phyloP scores from a whole-genome alignment of 306 rosid species.

The Quercus variabilis region DNA sequence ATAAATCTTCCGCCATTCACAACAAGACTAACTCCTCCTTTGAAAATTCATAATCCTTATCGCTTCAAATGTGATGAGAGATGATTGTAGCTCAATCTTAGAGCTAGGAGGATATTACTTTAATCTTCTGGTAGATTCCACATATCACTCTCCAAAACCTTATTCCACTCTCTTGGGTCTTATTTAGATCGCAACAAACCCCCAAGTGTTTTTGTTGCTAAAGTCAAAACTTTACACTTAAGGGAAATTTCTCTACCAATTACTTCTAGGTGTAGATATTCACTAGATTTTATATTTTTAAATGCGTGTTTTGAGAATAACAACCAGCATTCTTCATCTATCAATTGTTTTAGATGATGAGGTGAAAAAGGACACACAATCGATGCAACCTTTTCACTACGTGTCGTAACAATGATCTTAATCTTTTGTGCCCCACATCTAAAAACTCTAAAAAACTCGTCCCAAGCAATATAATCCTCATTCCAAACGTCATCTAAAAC shows the following conservation, averaged over 20 bases:
- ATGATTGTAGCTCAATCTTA: conserved; percentile 10
- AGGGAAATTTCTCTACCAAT: conserved; percentile 8
- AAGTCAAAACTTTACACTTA: conserved; percentile 11
- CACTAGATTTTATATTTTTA: neutral
- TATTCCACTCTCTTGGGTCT: neutral
- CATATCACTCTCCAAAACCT: neutral
- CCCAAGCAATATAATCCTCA: conserved; percentile 3
- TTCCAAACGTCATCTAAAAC: conserved; percentile 23
- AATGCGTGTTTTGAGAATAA: conserved; percentile 13
- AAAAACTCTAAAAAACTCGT: neutral
- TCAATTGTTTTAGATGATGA: neutral
- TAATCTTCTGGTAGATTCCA: neutral
- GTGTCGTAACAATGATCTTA: conserved; percentile 6
- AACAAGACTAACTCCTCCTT: too few species aligned
- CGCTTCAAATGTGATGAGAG: neutral
- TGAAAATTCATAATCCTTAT: too few species aligned
- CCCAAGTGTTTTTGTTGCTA: conserved; percentile 12
- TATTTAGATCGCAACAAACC: neutral
- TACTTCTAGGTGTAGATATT: neutral
- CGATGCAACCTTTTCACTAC: neutral
- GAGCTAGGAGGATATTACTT: neutral
- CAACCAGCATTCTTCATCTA: neutral
- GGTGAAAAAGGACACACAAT: neutral
- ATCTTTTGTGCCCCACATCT: neutral
- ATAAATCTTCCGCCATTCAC: too few species aligned